A percentile compares a stretch with the other conserved stretches of the same genome.
These are phyloP conservation scores for Poa pratensis DNA, from an alignment of 176 grass and related monocot genomes.

Conservation along the genomic window DNA sequence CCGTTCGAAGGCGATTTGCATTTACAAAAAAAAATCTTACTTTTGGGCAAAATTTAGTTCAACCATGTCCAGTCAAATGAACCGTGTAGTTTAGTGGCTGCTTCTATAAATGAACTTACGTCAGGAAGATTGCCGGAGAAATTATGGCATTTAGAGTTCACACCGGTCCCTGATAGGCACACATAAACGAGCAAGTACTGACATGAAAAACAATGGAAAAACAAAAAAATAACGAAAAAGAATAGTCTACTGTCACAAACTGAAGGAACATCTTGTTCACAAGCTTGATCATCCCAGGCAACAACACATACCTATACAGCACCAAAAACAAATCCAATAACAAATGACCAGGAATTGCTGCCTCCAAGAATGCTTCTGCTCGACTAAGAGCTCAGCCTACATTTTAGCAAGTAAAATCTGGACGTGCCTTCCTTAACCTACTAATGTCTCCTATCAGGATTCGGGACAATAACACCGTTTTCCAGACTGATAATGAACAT, in stretches of 20 bases:
- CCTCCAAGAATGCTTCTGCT: conserved; percentile 53
- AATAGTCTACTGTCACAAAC: conserved; percentile 38
- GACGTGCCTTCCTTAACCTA: conserved; percentile 33
- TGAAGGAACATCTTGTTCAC: conserved; percentile 24
- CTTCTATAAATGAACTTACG: no score
- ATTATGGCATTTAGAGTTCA: no score
- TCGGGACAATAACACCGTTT: conserved; percentile 16
- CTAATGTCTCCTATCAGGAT: conserved; percentile 35
- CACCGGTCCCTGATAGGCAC: no score
- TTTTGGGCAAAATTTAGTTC: no score
- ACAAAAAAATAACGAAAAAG: conserved; percentile 15
- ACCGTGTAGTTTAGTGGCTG: no score
- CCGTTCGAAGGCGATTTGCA: no score
- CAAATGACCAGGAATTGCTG: conserved; percentile 22
- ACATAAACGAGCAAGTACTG: neutral
- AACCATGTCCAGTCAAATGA: no score
- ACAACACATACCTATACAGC: conserved; percentile 46
- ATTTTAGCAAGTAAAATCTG: conserved; percentile 33
- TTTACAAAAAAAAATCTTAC: no score
- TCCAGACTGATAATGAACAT: conserved; percentile 18
- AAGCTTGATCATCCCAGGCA: conserved; percentile 27
- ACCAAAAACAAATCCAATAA: conserved; percentile 29
- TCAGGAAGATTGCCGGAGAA: no score
- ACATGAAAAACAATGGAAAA: conserved; percentile 17
- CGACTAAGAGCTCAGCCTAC: conserved; percentile 36